phyloP scores from a whole-genome alignment of 78 protist species.

The Dictyostelium citrinum region DNA sequence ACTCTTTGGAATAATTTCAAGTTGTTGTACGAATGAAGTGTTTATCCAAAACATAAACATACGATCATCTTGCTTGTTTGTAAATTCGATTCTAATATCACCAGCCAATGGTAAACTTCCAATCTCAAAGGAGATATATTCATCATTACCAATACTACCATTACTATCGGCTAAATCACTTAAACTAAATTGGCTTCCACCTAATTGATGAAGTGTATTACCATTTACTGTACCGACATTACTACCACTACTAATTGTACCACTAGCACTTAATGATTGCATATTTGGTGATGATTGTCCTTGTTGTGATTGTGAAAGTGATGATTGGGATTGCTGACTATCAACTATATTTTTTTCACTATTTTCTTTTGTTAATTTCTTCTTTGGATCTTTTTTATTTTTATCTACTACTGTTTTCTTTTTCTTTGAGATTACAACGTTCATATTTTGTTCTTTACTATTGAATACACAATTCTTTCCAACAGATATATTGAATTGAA shows the following conservation, averaged over 20 bases:
- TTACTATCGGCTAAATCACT: neutral
- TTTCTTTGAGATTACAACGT: constrained; percentile 40
- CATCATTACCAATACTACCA: constrained; percentile 2
- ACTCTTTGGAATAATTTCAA: constrained; percentile 30
- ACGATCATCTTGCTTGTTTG: constrained; percentile 41
- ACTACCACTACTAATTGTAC: neutral
- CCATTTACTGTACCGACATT: neutral
- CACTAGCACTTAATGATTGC: neutral
- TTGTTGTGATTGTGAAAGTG: neutral
- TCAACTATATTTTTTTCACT: neutral
- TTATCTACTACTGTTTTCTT: neutral
- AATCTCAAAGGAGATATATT: constrained; percentile 57
- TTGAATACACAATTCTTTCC: constrained; percentile 31
- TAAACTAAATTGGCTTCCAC: constrained; percentile 18
- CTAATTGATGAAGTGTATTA: neutral
- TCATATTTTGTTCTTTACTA: constrained; percentile 13
- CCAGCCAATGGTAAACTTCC: constrained; percentile 38
- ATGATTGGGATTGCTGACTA: no score
- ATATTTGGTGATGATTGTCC: neutral
- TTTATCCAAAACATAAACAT: constrained; percentile 90
- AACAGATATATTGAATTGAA: constrained; percentile 47
- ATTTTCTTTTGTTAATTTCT: constrained; percentile 20
- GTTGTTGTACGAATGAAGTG: constrained; percentile 68
- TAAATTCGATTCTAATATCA: constrained; percentile 54
- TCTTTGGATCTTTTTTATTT: neutral